phyloP scores from a whole-genome alignment of 2,329 filamentous ascomycete species.

The Botrytis galanthina region DNA sequence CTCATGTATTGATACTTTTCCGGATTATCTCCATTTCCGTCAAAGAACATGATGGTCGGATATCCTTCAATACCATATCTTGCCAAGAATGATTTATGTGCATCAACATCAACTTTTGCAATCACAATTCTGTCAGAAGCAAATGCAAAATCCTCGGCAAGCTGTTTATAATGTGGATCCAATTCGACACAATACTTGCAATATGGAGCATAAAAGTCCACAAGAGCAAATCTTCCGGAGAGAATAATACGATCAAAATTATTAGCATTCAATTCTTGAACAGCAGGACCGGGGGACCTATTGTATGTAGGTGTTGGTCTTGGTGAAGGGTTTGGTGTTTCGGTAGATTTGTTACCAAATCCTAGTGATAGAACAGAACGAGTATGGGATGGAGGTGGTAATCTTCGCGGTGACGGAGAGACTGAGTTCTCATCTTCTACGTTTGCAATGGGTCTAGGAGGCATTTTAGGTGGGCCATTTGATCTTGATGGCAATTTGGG shows the following conservation, averaged over 20 bases:
- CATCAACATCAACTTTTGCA: constrained; percentile 90
- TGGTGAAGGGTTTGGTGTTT: constrained; percentile 28
- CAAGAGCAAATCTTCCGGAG: constrained; percentile 87
- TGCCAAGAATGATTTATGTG: constrained; percentile 69
- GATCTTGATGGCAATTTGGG: constrained; percentile 36
- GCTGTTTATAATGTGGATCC: constrained; percentile 80
- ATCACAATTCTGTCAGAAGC: constrained; percentile 75
- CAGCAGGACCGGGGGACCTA: constrained; percentile 39
- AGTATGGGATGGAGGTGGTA: constrained; percentile 30
- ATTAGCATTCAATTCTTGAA: constrained; percentile 78
- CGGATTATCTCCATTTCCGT: constrained; percentile 28
- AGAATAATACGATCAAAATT: constrained; percentile 91
- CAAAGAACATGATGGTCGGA: constrained; percentile 95
- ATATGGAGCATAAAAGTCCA: constrained; percentile 98
- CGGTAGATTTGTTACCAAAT: constrained; percentile 30
- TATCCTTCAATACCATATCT: constrained; percentile 65
- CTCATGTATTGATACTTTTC: constrained; percentile 28
- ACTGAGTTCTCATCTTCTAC: constrained; percentile 28
- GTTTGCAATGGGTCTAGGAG: constrained; percentile 42
- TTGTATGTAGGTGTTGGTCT: constrained; percentile 24
- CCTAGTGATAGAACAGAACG: constrained; percentile 32
- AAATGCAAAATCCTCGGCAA: constrained; percentile 72
- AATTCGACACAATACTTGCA: constrained; percentile 95
- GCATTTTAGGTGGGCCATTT: constrained; percentile 49
- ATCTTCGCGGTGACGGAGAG: constrained; percentile 27